Conservation (phyloP, 1,139 yeast genomes). For the Lodderomyces orthopsilosis region DNA sequence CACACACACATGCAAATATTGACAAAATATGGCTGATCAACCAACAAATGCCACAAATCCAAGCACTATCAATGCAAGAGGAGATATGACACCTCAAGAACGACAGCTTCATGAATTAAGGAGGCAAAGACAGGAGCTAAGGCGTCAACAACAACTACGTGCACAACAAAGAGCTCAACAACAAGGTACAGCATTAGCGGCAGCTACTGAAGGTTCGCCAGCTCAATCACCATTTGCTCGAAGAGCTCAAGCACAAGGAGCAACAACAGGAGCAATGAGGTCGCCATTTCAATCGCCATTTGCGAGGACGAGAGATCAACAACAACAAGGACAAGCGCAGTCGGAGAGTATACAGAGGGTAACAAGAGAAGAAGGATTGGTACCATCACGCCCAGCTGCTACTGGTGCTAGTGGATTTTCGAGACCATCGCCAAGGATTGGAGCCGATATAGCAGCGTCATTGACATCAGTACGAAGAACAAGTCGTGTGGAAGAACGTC, state of each 20-base stretch:
- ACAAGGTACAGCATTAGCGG: slow-evolving; percentile 7
- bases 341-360: background rate
- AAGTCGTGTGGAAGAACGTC: background rate
- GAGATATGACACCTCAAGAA: slow-evolving; percentile 14
- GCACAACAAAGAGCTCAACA: slow-evolving; percentile 2
- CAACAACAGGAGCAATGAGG: background rate
- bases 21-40: slow-evolving; percentile 5
- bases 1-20: slow-evolving; percentile 2
- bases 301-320: slow-evolving; percentile 2
- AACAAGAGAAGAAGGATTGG: background rate
- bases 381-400: background rate
- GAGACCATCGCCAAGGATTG: slow-evolving; percentile 4
- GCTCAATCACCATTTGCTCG: background rate
- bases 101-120: slow-evolving; percentile 20
- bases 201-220: background rate
- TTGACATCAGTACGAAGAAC: background rate
- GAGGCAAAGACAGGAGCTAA: slow-evolving; percentile 18
- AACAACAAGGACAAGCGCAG: background rate
- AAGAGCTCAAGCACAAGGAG: slow-evolving; percentile 2
- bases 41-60: slow-evolving; percentile 5
- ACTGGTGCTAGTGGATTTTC: background rate
- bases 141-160: slow-evolving; percentile 17
- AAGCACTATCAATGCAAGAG: slow-evolving; percentile 9
- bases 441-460: slow-evolving; percentile 2
- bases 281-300: slow-evolving; percentile 8